Percentiles rank a stretch among this genome's conserved stretches.
phyloP scores from a whole-genome alignment of 2,329 filamentous ascomycete genomes.

The Sclerotinia spermophila region DNA sequence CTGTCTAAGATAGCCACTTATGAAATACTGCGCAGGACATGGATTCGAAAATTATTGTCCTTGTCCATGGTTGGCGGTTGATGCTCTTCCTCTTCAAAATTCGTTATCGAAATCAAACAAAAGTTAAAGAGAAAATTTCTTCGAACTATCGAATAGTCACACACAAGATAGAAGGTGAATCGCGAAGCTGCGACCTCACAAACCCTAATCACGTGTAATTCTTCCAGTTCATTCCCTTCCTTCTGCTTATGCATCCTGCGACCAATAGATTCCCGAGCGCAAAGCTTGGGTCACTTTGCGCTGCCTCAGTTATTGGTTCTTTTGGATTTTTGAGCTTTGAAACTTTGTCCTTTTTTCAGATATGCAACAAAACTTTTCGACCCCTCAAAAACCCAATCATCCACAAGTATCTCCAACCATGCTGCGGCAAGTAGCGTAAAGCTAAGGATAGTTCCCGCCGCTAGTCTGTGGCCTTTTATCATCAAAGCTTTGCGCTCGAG shows the following conservation, averaged over 20 bases:
- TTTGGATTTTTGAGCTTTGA: neutral
- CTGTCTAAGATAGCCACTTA: fast-evolving
- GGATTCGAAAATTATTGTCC: neutral
- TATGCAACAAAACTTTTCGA: constrained; percentile 1
- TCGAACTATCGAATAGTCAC: neutral
- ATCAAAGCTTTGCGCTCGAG: neutral
- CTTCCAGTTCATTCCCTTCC: too few relatives aligned
- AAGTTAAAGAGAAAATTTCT: neutral
- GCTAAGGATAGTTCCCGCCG: neutral
- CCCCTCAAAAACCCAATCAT: neutral
- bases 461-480: neutral
- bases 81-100: neutral
- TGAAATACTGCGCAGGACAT: neutral
- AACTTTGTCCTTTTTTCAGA: neutral
- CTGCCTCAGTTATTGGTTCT: neutral
- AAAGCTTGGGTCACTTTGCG: neutral
- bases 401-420: neutral
- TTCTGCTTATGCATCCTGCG: neutral
- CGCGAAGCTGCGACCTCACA: neutral
- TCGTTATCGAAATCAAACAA: neutral
- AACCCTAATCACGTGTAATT: neutral
- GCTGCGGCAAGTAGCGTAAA: neutral
- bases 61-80: neutral
- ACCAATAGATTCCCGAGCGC: neutral
- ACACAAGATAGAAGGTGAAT: neutral